A percentile compares a stretch with the other conserved stretches of the same genome.
phyloP scores from a whole-genome alignment of 495 filamentous ascomycete genomes.

The Cenococcum geophilum region DNA sequence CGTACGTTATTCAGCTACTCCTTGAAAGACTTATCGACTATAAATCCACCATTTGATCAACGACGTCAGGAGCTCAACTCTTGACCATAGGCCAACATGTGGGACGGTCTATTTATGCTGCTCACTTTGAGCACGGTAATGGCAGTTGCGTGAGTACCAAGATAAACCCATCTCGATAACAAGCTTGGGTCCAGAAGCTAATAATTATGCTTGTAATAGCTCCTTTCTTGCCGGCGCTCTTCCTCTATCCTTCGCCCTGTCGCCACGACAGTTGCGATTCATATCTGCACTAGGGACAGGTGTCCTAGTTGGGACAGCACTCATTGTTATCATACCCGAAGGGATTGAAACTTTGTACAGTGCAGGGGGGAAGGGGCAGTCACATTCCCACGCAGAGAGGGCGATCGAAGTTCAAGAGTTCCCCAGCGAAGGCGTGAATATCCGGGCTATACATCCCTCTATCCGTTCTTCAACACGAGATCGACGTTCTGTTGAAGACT shows the following conservation, averaged over 20 bases:
- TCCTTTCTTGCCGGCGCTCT: slow-evolving; percentile 93
- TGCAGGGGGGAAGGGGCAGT: slow-evolving; percentile 44
- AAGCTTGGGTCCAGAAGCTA: slow-evolving; percentile 7
- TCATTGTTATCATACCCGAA: slow-evolving; percentile 97
- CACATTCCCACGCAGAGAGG: slow-evolving; percentile 36
- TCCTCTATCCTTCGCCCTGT: slow-evolving; percentile 82
- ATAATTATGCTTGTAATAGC: slow-evolving; percentile 44
- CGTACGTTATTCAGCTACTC: neutral
- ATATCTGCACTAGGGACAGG: slow-evolving; percentile 92
- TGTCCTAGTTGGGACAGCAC: slow-evolving; percentile 84
- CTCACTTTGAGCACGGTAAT: slow-evolving; percentile 83
- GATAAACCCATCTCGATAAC: neutral
- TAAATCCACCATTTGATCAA: neutral
- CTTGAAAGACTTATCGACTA: neutral
- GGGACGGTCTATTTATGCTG: slow-evolving; percentile 83
- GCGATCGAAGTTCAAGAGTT: slow-evolving; percentile 9
- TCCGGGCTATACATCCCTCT: slow-evolving; percentile 9
- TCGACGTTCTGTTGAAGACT: slow-evolving; percentile 11
- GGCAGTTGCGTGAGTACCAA: slow-evolving; percentile 73
- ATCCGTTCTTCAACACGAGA: slow-evolving; percentile 2
- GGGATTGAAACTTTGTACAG: slow-evolving; percentile 87
- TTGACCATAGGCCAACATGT: slow-evolving; percentile 32
- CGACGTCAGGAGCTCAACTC: neutral
- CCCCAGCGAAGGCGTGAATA: slow-evolving; percentile 18
- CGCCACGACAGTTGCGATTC: slow-evolving; percentile 79